phyloP scores from a whole-genome alignment of 257 asterid genomes.

The Penstemon barbatus region DNA sequence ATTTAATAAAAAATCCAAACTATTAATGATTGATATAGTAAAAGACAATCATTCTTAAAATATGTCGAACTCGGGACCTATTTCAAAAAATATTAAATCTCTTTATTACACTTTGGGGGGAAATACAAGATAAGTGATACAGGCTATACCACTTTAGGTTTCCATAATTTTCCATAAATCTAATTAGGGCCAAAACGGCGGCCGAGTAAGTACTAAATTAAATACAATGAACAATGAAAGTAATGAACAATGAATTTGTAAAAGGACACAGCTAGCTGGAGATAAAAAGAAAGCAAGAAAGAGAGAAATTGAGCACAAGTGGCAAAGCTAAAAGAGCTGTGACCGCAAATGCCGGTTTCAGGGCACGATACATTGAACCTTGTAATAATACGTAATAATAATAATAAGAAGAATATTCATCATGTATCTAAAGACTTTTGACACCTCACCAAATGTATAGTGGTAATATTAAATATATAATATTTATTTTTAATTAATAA shows the following conservation, averaged over 20 bases:
- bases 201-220: not conserved
- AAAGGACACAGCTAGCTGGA: constrained; percentile 10
- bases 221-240: not conserved
- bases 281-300: not conserved
- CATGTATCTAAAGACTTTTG: constrained; percentile 47
- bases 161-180: not conserved
- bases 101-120: not conserved
- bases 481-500: not conserved
- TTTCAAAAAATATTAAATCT: too few species aligned
- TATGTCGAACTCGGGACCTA: too few species aligned
- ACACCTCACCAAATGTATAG: constrained; percentile 46
- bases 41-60: not conserved
- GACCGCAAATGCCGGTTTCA: constrained; percentile 50
- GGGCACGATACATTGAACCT: constrained; percentile 72
- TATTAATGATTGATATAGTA: too few species aligned
- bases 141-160: not conserved
- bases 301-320: constrained; percentile 33
- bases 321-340: constrained; percentile 31
- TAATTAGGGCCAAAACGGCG: not conserved
- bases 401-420: constrained; percentile 2
- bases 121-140: too few species aligned
- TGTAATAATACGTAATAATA: constrained; percentile 26
- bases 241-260: not conserved
- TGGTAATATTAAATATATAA: not conserved
- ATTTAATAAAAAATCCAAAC: too few species aligned